These are phyloP conservation scores for Cladosporium sp. DNA, from an alignment of 2,329 filamentous ascomycete species.

Conservation along the genomic window DNA sequence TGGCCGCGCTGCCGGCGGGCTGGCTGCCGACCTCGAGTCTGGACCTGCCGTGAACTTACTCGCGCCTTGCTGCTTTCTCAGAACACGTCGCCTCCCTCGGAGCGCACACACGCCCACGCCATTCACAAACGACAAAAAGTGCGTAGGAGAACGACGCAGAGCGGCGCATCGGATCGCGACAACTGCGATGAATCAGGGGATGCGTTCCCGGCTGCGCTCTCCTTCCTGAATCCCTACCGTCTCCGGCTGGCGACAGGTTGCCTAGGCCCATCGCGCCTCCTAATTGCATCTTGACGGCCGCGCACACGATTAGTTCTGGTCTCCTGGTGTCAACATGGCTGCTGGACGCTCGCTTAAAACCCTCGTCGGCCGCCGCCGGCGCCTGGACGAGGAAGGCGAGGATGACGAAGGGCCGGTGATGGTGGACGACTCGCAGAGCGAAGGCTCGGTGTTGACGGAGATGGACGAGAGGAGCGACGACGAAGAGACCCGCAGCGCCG, in stretches of 20 bases:
- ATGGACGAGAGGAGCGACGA: conserved; percentile 38
- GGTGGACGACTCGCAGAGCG: conserved; percentile 58
- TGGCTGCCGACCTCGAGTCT: background rate
- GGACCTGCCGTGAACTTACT: conserved; percentile 8
- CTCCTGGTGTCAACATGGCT: conserved; percentile 35
- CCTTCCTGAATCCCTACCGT: conserved; percentile 3
- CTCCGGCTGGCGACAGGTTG: conserved; percentile 3
- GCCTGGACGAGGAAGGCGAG: conserved; percentile 64
- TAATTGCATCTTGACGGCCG: background rate
- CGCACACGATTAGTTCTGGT: too few relatives aligned
- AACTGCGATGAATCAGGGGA: conserved; percentile 11
- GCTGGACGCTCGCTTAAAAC: conserved; percentile 54
- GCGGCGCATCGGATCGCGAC: conserved; percentile 5
- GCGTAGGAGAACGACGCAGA: background rate
- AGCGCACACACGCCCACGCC: background rate
- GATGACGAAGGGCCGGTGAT: conserved; percentile 52
- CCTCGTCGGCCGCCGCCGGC: conserved; percentile 60
- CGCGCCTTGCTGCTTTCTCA: conserved; percentile 6
- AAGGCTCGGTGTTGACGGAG: conserved; percentile 52
- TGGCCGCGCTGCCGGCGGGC: background rate
- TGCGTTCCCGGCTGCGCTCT: conserved; percentile 9
- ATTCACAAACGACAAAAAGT: background rate
- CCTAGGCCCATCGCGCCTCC: conserved; percentile 1
- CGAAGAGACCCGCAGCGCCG: conserved; percentile 38
- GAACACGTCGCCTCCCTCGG: conserved; percentile 2